Base-by-base conservation (phyloP, 129 eudicot genomes). In the Dittrichia graveolens region DNA sequence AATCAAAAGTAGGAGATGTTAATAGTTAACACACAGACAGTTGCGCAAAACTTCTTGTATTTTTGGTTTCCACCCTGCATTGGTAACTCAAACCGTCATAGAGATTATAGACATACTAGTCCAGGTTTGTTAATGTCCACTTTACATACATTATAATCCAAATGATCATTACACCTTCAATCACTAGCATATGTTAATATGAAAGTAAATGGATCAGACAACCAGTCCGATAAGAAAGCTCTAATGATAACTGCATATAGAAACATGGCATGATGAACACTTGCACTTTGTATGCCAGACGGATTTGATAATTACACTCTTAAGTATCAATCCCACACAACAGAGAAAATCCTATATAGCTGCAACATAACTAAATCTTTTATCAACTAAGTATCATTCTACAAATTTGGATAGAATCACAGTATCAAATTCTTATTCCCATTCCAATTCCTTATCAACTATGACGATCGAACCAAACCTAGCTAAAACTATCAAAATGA, bases 81-180 rank as follows among this genome's bases (percentile, higher is more conserved):
- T 24, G 2, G 31, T 24, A 24, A 46, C 11, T 48, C 13, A 48
- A 67, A 47, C 72, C 7, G 24, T 4, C 16, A 46, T 43, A 31
- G 34, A 6, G 34, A 44, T 12, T 67, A 47, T 4, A 67, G 10
- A 5, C 38, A 38, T 31, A 13, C 59, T 46, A 3, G n/a, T 4
- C 57, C 18, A 50, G 49, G 35, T 39, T n/a, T 49, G 47, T 48
- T 67, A 4, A 49, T 49, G 24, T 48, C 46, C 34, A 44, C 11
- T 42, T 48, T 10, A 24, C 38, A 45, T 11, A 6, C 24, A 48
- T 65, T 45, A 18, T 19, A 46, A 44, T 45, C 34, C 14, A 16
- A 46, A 65, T 11, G 40, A 34, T 45, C 6, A 24, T 65, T 19
- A 10, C 18, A 66, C 58, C 47, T 65, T 64, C 47, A 64, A 43